Conservation (phyloP, 2,329 filamentous ascomycete genomes). For the Fusarium sp. region DNA sequence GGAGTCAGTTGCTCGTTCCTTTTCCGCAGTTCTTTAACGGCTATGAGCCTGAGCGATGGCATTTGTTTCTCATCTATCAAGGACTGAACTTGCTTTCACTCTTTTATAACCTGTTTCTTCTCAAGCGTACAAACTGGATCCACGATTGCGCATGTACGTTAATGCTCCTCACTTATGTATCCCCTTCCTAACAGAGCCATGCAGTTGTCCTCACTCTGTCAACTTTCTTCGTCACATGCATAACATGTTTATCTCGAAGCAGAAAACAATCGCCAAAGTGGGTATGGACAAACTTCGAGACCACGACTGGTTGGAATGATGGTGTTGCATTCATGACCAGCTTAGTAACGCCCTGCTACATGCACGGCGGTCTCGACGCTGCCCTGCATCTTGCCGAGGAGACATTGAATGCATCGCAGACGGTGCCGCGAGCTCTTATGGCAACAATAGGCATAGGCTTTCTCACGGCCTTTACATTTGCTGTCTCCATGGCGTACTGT, state of each 20-base stretch:
- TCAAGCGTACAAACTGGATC: neutral
- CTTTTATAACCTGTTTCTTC: neutral
- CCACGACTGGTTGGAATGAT: neutral
- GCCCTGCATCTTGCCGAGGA: neutral
- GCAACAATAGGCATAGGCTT: neutral
- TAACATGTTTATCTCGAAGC: neutral
- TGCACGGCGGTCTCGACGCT: neutral
- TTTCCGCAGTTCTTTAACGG: neutral
- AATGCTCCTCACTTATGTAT: rapidly evolving
- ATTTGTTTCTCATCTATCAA: neutral
- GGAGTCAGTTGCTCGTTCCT: neutral
- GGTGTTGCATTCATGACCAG: neutral
- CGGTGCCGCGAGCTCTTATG: neutral
- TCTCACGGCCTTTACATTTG: neutral
- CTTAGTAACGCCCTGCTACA: neutral
- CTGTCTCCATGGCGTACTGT: neutral
- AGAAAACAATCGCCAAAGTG: neutral
- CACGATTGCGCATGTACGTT: neutral
- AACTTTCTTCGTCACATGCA: neutral
- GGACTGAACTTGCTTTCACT: neutral
- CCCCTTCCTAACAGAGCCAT: no score
- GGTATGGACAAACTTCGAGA: neutral
- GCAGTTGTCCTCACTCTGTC: neutral
- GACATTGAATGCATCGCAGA: neutral
- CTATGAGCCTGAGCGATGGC: neutral